phyloP scores from a whole-genome alignment of 2,329 filamentous ascomycete species.

The Penicillium concentricum region DNA sequence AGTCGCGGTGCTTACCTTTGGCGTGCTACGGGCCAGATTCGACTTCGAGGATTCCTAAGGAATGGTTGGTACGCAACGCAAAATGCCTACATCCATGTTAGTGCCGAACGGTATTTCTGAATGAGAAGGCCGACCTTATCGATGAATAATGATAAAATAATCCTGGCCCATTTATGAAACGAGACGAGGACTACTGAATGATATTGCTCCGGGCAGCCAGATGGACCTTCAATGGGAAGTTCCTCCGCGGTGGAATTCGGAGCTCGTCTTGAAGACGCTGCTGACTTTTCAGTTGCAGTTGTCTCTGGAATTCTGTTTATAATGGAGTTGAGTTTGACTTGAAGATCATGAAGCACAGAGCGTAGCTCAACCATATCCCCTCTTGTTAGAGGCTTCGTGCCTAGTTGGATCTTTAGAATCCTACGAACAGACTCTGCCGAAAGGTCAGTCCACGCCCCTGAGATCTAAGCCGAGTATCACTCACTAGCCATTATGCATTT shows the following conservation, averaged over 20 bases:
- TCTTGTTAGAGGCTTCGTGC: slow-evolving; percentile 43
- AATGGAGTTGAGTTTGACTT: slow-evolving; percentile 43
- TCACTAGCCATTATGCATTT: slow-evolving; percentile 48
- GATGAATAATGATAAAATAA: slow-evolving; percentile 45
- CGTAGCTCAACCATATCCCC: slow-evolving; percentile 47
- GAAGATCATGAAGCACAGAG: slow-evolving; percentile 42
- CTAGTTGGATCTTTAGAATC: slow-evolving; percentile 46
- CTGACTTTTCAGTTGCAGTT: slow-evolving; percentile 20
- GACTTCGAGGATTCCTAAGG: slow-evolving; percentile 49
- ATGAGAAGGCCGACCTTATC: slow-evolving; percentile 37
- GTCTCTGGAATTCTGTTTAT: slow-evolving; percentile 43
- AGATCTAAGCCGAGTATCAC: slow-evolving; percentile 14
- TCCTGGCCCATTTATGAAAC: slow-evolving; percentile 50
- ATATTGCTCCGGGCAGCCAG: slow-evolving; percentile 43
- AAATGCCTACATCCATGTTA: slow-evolving; percentile 36
- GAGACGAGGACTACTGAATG: slow-evolving; percentile 44
- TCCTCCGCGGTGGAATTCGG: slow-evolving; percentile 26
- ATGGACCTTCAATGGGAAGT: slow-evolving; percentile 37
- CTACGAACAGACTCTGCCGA: slow-evolving; percentile 42
- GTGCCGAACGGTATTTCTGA: background rate
- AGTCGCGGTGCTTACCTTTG: slow-evolving; percentile 35
- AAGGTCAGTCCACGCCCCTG: background rate
- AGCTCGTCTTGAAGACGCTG: slow-evolving; percentile 18
- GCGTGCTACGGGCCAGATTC: slow-evolving; percentile 47
- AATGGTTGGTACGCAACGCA: slow-evolving; percentile 51